Conservation (phyloP, 1,139 yeast genomes). For the Geotrichum klebahnii region DNA sequence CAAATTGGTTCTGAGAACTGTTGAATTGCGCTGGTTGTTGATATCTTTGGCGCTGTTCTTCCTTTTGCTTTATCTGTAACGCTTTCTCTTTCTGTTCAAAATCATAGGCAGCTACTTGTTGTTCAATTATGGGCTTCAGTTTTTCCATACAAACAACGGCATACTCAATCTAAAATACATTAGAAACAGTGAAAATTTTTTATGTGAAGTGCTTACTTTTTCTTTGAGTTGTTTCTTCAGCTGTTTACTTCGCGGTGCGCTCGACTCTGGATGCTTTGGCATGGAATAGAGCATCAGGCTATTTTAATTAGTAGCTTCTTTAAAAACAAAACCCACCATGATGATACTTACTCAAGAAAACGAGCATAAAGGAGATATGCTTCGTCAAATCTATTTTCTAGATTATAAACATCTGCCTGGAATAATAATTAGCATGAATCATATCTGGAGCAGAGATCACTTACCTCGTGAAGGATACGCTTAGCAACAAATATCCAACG, state of each 20-base stretch:
- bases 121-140: slow-evolving; percentile 38
- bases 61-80: slow-evolving; percentile 6
- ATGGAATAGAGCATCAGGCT: slow-evolving; percentile 45
- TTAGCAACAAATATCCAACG: slow-evolving; percentile 48
- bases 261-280: slow-evolving; percentile 45
- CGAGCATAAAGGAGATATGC: slow-evolving; percentile 50
- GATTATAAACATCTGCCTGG: slow-evolving; percentile 47
- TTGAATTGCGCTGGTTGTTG: slow-evolving; percentile 13
- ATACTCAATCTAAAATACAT: slow-evolving; percentile 23
- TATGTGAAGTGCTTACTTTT: slow-evolving; percentile 4
- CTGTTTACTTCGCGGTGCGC: slow-evolving; percentile 27
- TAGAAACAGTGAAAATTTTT: slow-evolving; percentile 2
- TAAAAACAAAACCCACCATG: neutral
- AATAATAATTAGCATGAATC: neutral
- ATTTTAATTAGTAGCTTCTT: neutral
- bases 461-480: slow-evolving; percentile 35
- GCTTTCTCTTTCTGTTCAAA: slow-evolving; percentile 12
- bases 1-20: neutral
- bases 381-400: slow-evolving; percentile 43
- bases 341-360: slow-evolving; percentile 42
- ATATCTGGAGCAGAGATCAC: neutral
- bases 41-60: slow-evolving; percentile 19
- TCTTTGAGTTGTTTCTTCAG: slow-evolving; percentile 28
- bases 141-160: slow-evolving; percentile 42
- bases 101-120: slow-evolving; percentile 34